Conservation (phyloP, 352 stramenopile species). For the Pythium coloratum region DNA sequence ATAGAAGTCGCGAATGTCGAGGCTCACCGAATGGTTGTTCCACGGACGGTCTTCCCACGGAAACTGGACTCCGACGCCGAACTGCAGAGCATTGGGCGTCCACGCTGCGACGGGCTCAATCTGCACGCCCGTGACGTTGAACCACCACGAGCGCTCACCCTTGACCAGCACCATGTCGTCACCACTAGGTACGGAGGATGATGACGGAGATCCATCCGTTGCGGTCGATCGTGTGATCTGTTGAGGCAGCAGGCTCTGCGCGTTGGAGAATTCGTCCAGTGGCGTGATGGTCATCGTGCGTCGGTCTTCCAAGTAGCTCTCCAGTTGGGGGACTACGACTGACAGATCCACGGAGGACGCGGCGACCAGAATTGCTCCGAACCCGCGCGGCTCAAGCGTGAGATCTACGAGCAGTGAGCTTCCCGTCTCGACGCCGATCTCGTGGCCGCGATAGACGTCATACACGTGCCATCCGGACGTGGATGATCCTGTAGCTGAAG, state of each 20-base stretch:
- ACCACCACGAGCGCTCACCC: constrained; percentile 63
- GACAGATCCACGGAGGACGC: constrained; percentile 27
- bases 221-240: constrained; percentile 14
- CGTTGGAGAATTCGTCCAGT: constrained; percentile 45
- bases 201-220: background rate
- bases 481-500: constrained; percentile 16
- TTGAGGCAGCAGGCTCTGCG: constrained; percentile 26
- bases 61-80: constrained; percentile 80
- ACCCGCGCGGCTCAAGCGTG: constrained; percentile 54
- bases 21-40: constrained; percentile 67
- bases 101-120: constrained; percentile 74
- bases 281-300: constrained; percentile 46
- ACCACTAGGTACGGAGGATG: background rate
- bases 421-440: constrained; percentile 24
- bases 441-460: constrained; percentile 63
- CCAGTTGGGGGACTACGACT: constrained; percentile 27
- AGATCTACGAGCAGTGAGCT: constrained; percentile 23
- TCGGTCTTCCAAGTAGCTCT: constrained; percentile 51
- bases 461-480: constrained; percentile 36
- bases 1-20: constrained; percentile 69
- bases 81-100: constrained; percentile 60
- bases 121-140: constrained; percentile 78
- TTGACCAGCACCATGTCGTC: constrained; percentile 52
- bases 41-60: constrained; percentile 79
- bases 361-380: constrained; percentile 52